Evolutionary conservation across 768 basidiomycete genomes (phyloP).

Genomic region (Leccinum rimulosum): DNA sequence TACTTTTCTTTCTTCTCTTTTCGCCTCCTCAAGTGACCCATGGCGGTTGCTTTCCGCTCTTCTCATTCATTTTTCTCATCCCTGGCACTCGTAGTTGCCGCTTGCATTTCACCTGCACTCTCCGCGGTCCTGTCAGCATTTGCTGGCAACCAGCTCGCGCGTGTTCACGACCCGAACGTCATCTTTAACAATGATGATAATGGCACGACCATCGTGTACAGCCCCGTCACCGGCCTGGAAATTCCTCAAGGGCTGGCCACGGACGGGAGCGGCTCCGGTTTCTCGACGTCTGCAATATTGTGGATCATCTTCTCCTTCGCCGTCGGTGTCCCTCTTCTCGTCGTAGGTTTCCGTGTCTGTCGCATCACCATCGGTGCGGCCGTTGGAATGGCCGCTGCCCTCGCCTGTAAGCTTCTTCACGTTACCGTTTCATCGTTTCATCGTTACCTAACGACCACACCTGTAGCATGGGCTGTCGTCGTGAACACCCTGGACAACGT

Average conservation of each 20-base stretch:
- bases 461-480: slow-evolving; percentile 60
- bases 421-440: background rate
- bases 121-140: slow-evolving; percentile 3
- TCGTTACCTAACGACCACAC: background rate
- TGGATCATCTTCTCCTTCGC: slow-evolving; percentile 57
- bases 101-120: slow-evolving; percentile 6
- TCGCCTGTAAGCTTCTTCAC: slow-evolving; percentile 39
- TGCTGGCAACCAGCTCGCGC: slow-evolving; percentile 19
- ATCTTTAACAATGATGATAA: slow-evolving; percentile 15
- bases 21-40: slow-evolving; percentile 15
- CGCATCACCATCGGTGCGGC: slow-evolving; percentile 55
- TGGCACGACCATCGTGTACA: slow-evolving; percentile 44
- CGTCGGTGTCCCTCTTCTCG: slow-evolving; percentile 52
- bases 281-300: slow-evolving; percentile 47
- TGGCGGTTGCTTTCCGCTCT: slow-evolving; percentile 25
- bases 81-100: slow-evolving; percentile 17
- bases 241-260: slow-evolving; percentile 55
- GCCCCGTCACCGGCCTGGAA: slow-evolving; percentile 39
- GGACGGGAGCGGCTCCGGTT: slow-evolving; percentile 56
- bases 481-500: slow-evolving; percentile 50
- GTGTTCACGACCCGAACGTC: slow-evolving; percentile 30
- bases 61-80: slow-evolving; percentile 15
- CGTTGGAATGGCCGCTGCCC: slow-evolving; percentile 47
- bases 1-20: slow-evolving; percentile 1
- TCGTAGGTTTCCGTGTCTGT: slow-evolving; percentile 57